A percentile compares a stretch with the other conserved stretches of the same genome.
phyloP scores from a whole-genome alignment of 108 stramenopile genomes.

The Tribonema minus region DNA sequence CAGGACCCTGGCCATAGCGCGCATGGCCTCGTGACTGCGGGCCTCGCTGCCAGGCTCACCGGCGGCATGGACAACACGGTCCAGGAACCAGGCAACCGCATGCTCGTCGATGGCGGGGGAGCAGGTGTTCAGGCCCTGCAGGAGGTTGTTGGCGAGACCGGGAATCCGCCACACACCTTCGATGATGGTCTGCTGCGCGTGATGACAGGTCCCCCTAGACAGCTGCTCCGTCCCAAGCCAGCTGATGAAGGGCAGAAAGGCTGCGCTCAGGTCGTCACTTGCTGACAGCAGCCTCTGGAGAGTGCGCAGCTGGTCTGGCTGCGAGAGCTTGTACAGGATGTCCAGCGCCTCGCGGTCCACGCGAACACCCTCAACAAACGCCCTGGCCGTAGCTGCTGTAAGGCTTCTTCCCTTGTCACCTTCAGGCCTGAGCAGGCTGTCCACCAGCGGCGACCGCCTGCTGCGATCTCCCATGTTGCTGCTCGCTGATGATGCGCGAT shows the following conservation, averaged over 20 bases:
- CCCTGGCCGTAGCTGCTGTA: neutral
- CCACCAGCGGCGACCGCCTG: no score
- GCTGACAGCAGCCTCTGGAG: neutral
- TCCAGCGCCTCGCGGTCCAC: conserved; percentile 2
- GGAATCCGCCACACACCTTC: neutral
- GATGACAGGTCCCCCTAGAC: conserved; percentile 2
- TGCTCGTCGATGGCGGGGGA: neutral
- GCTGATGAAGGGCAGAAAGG: neutral
- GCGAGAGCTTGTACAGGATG: neutral
- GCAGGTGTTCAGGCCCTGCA: conserved; percentile 7
- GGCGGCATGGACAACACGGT: conserved; percentile 3
- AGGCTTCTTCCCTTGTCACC: neutral
- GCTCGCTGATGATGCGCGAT: no score
- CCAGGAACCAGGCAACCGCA: conserved; percentile 14
- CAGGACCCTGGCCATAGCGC: neutral
- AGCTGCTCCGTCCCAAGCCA: conserved; percentile 10
- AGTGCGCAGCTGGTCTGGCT: conserved; percentile 3
- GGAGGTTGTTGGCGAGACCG: neutral
- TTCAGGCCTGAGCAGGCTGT: conserved; percentile 5
- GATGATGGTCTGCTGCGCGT: neutral
- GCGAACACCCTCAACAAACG: conserved; percentile 6
- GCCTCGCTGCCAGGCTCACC: conserved; percentile 1
- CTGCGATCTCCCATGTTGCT: no score
- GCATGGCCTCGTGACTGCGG: neutral
- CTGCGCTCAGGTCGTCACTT: neutral